A percentile compares a stretch with the other conserved stretches of the same genome.
phyloP scores from a whole-genome alignment of 2,329 filamentous ascomycete genomes.

The Apiospora malaysiana region DNA sequence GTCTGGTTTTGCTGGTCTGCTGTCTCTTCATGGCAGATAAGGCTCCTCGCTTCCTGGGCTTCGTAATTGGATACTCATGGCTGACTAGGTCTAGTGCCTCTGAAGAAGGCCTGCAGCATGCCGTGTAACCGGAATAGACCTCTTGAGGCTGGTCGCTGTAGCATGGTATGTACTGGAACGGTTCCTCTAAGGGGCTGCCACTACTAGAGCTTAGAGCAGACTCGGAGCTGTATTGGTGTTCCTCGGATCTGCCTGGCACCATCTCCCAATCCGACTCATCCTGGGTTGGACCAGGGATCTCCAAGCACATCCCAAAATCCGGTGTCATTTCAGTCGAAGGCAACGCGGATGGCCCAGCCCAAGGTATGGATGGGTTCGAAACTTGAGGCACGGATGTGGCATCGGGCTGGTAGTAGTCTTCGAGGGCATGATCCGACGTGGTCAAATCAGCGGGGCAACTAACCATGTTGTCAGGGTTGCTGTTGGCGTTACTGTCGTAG shows the following conservation, averaged over 20 bases:
- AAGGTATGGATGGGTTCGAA: background rate
- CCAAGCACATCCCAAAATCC: background rate
- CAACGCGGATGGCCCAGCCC: background rate
- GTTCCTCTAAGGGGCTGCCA: background rate
- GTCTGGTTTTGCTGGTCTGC: slow-evolving; percentile 44
- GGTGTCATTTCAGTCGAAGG: background rate
- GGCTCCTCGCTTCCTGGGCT: slow-evolving; percentile 26
- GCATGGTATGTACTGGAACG: background rate
- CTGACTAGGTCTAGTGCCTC: background rate
- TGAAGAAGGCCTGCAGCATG: background rate
- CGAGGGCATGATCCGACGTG: background rate
- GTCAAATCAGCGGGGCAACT: background rate
- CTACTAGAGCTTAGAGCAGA: background rate
- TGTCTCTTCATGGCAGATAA: slow-evolving; percentile 28
- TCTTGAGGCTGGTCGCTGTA: background rate
- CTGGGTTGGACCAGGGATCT: background rate
- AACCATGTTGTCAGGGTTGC: background rate
- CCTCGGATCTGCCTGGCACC: background rate
- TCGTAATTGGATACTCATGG: background rate
- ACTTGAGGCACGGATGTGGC: background rate
- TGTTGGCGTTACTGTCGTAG: background rate
- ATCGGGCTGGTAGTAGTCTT: background rate
- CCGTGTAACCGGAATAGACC: slow-evolving; percentile 3
- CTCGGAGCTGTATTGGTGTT: background rate
- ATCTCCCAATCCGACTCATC: slow-evolving; percentile 2